A percentile compares a stretch with the other conserved stretches of the same genome.
Evolutionary conservation across 2,329 filamentous ascomycete genomes (phyloP).

Genomic region (Sporothrix brunneoviolacea): DNA sequence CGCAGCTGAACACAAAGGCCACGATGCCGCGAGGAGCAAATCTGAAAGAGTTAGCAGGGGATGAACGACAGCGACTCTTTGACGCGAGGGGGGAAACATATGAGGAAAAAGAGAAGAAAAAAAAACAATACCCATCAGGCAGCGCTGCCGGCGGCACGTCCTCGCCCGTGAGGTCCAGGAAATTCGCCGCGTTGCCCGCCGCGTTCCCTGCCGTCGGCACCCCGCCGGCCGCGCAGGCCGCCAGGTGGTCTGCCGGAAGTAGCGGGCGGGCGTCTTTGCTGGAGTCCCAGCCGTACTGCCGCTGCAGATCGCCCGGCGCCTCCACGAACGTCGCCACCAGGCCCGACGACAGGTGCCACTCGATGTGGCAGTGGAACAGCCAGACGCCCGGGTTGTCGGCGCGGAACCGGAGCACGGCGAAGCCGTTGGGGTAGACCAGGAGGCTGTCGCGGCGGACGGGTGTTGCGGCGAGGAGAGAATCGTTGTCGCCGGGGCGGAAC

Average conservation of each 20-base stretch:
- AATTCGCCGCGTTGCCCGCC: constrained; percentile 17
- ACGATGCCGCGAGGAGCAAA: background rate
- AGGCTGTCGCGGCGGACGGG: constrained; percentile 51
- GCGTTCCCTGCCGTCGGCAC: constrained; percentile 21
- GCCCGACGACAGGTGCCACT: constrained; percentile 47
- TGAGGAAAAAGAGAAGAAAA: too few species aligned
- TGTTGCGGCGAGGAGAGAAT: constrained; percentile 31
- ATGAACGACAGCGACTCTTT: too few species aligned
- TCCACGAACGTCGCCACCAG: constrained; percentile 35
- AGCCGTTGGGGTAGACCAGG: constrained; percentile 39
- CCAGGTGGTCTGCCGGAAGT: constrained; percentile 54
- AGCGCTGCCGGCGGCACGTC: background rate
- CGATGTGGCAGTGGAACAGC: constrained; percentile 47
- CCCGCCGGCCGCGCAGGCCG: constrained; percentile 41
- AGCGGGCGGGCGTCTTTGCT: constrained; percentile 41
- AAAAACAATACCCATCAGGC: too few species aligned
- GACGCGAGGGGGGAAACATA: too few species aligned
- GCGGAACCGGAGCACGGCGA: constrained; percentile 42
- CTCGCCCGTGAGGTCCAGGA: constrained; percentile 21
- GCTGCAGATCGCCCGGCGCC: constrained; percentile 38
- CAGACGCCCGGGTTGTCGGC: constrained; percentile 41
- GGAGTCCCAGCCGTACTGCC: too few species aligned
- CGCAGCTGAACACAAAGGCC: background rate
- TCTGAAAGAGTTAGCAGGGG: too few species aligned
- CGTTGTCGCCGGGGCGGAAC: constrained; percentile 37